Evolutionary conservation across 768 basidiomycete species (phyloP).

Genomic region (Aureoboletus auriporus): DNA sequence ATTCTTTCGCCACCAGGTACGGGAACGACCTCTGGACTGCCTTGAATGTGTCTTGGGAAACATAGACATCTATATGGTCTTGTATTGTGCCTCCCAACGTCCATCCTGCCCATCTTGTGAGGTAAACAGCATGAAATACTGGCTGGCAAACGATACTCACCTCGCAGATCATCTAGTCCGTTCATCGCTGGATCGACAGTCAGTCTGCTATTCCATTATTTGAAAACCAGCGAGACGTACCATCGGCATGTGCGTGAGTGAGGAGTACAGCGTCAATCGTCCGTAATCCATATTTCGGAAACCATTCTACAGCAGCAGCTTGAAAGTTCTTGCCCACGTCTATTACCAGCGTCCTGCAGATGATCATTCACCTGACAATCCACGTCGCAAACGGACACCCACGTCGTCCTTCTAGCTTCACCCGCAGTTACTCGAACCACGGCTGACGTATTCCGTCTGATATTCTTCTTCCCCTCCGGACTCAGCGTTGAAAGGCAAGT

Average conservation of each 20-base stretch:
- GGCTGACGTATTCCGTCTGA: slow-evolving; percentile 78
- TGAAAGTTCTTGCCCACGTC: slow-evolving; percentile 87
- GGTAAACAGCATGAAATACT: slow-evolving; percentile 1
- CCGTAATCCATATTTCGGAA: slow-evolving; percentile 71
- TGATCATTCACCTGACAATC: slow-evolving; percentile 1
- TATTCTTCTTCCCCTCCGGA: slow-evolving; percentile 77
- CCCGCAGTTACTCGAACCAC: slow-evolving; percentile 47
- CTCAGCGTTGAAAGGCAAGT: slow-evolving; percentile 66
- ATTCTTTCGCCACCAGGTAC: slow-evolving; percentile 73
- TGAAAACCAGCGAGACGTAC: slow-evolving; percentile 24
- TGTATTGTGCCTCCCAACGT: slow-evolving; percentile 66
- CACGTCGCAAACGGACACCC: slow-evolving; percentile 20
- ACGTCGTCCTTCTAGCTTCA: slow-evolving; percentile 45
- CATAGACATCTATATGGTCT: slow-evolving; percentile 69
- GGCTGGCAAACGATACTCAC: slow-evolving; percentile 33
- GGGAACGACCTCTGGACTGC: slow-evolving; percentile 74
- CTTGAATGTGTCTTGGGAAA: slow-evolving; percentile 57
- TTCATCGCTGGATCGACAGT: slow-evolving; percentile 61
- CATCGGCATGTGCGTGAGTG: slow-evolving; percentile 88
- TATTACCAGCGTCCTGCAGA: slow-evolving; percentile 66
- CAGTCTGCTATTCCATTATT: neutral
- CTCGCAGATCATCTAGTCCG: slow-evolving; percentile 85
- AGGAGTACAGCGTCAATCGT: slow-evolving; percentile 73
- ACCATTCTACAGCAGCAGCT: slow-evolving; percentile 48
- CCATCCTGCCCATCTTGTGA: slow-evolving; percentile 51